Conservation (phyloP, 23 red algal species). For the Gracilariopsis chorda region DNA sequence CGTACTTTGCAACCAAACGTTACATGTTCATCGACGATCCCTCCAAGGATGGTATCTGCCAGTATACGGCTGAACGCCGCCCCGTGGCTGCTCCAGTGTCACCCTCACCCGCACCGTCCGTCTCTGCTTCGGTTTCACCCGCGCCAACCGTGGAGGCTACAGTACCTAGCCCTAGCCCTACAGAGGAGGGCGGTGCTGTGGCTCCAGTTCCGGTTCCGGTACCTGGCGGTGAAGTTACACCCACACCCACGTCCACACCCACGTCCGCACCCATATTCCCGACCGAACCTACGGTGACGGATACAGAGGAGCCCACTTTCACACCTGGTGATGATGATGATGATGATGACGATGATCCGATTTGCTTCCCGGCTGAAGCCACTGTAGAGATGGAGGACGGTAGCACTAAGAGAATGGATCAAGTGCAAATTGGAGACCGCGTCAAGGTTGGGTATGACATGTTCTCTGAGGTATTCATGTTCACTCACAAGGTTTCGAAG, state of each 20-base stretch:
- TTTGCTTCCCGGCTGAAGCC: slow-evolving; percentile 55
- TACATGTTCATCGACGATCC: slow-evolving; percentile 17
- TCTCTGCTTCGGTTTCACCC: neutral
- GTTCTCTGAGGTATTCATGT: slow-evolving; percentile 61
- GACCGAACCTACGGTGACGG: too few relatives aligned
- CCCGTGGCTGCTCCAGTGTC: neutral
- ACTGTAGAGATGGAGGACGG: slow-evolving; percentile 38
- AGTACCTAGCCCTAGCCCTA: neutral
- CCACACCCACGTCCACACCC: too few relatives aligned
- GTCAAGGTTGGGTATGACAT: slow-evolving; percentile 3
- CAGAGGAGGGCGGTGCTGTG: neutral
- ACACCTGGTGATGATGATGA: slow-evolving; percentile 28
- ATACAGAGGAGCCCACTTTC: neutral
- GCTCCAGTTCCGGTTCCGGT: too few relatives aligned
- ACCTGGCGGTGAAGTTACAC: too few relatives aligned
- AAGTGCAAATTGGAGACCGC: slow-evolving; percentile 21
- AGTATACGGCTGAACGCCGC: neutral
- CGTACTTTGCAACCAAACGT: neutral
- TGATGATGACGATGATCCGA: slow-evolving; percentile 37
- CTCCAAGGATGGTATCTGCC: neutral
- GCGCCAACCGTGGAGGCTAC: too few relatives aligned
- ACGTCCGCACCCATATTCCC: neutral
- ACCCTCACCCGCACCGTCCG: neutral
- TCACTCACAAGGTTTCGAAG: slow-evolving; percentile 19
- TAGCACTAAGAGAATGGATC: neutral